A percentile compares a stretch with the other conserved stretches of the same genome.
Conservation (phyloP, 345 rosid species). For the Dovyalis caffra region DNA sequence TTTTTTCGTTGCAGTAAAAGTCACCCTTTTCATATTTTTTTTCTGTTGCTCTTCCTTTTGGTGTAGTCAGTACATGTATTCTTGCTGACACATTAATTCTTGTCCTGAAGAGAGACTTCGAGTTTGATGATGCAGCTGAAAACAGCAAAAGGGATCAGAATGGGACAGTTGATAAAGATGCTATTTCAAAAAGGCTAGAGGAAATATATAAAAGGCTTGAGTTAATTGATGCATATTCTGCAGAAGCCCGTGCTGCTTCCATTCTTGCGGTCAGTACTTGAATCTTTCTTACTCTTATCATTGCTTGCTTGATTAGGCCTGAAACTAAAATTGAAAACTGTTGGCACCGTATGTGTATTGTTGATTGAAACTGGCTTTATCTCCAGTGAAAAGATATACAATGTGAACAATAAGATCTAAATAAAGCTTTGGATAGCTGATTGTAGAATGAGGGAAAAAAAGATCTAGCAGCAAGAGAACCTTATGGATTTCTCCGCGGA, state of each 20-base stretch:
- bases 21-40: constrained; percentile 7
- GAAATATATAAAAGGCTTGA: constrained; percentile 95
- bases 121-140: constrained; percentile 47
- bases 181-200: constrained; percentile 62
- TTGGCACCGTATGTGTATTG: constrained; percentile 2
- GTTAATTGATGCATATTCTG: constrained; percentile 85
- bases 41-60: background rate
- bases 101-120: constrained; percentile 65
- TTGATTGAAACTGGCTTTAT: background rate
- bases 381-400: background rate
- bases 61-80: constrained; percentile 9
- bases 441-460: background rate
- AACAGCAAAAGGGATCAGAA: constrained; percentile 46
- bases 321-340: background rate
- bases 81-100: constrained; percentile 24
- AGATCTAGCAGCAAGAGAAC: background rate
- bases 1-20: constrained; percentile 8
- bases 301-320: constrained; percentile 6
- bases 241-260: constrained; percentile 95
- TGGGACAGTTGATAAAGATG: constrained; percentile 58
- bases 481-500: constrained; percentile 1
- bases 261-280: constrained; percentile 79
- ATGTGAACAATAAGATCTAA: background rate
- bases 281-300: background rate
- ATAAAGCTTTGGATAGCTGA: background rate